A percentile compares a stretch with the other conserved stretches of the same genome.
phyloP scores from a whole-genome alignment of 805 yeast genomes.

The Candida golubevii region DNA sequence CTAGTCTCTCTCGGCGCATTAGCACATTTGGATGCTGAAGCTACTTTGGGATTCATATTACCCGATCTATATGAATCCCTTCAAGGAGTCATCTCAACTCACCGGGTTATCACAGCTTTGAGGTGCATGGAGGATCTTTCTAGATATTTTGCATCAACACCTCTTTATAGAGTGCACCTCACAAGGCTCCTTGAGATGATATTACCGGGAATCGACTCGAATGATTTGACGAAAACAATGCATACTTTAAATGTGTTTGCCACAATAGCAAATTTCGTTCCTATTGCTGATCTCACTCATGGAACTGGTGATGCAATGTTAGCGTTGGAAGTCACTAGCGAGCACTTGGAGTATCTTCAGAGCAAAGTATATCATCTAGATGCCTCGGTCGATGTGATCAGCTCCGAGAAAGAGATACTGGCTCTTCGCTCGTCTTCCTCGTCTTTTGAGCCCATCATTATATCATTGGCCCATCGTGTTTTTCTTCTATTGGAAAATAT shows the following conservation, averaged over 20 bases:
- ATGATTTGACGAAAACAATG: constrained; percentile 72
- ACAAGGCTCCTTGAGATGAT: constrained; percentile 67
- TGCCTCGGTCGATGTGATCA: constrained; percentile 30
- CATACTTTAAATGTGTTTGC: constrained; percentile 67
- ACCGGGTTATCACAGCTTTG: constrained; percentile 71
- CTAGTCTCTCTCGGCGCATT: constrained; percentile 58
- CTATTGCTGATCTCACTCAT: constrained; percentile 57
- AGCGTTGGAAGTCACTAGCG: constrained; percentile 55
- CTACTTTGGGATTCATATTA: constrained; percentile 50
- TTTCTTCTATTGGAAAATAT: constrained; percentile 64
- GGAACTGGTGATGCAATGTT: constrained; percentile 35
- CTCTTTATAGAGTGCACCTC: constrained; percentile 70
- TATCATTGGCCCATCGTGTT: constrained; percentile 52
- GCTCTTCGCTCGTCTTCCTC: constrained; percentile 74
- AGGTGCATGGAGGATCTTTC: constrained; percentile 61
- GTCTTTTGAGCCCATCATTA: constrained; percentile 58
- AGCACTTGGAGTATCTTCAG: constrained; percentile 56
- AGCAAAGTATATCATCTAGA: constrained; percentile 28
- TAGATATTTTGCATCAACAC: constrained; percentile 60
- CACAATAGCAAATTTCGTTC: constrained; percentile 65
- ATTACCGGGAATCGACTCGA: constrained; percentile 81
- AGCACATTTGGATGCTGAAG: constrained; percentile 55
- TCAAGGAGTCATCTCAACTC: constrained; percentile 67
- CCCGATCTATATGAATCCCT: constrained; percentile 76
- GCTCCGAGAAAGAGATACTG: constrained; percentile 41